Evolutionary conservation across 768 basidiomycete genomes (phyloP), one percentile per base, ranked within the genome.

Genomic region (Leucogyrophana mollusca): DNA sequence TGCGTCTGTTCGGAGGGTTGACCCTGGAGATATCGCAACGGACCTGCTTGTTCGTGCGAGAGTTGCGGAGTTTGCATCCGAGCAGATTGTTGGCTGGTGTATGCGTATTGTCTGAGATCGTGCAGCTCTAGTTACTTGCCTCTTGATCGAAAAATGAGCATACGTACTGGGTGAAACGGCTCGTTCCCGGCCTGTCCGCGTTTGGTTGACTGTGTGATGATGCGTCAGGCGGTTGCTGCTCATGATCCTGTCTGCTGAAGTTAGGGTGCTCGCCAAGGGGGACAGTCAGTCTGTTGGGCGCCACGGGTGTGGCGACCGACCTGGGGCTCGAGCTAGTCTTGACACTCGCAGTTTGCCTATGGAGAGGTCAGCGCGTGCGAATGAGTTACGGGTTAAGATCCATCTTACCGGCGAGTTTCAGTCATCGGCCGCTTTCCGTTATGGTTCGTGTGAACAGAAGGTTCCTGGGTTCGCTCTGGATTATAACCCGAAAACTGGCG

Each of bases 341-440:
- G 47, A 50, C 21, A 36, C 56, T 54, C 22, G 49, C 32, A 34
- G 43, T 55, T 50, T 60, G 51, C 47, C 54, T 64, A 41, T 24
- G 34, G 9, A 44, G 3, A 20, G n/a, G n/a, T n/a, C n/a, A n/a
- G n/a, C n/a, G n/a, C n/a, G n/a, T n/a, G n/a, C n/a, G n/a, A n/a
- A n/a, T n/a, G n/a, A n/a, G n/a, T n/a, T n/a, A n/a, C n/a, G n/a
- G n/a, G n/a, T n/a, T 32, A 23, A 18, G 9, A 25, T 34, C 20
- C 23, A 30, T 53, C 75, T 63, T 46, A 80, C 82, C 67, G 64
- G 47, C 67, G 69, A 36, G 56, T 51, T 34, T 75, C 73, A 14
- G 59, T 54, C 72, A 82, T 80, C 44, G 68, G 72, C 14, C 89
- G 81, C 57, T 90, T 91, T 38, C 83, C 80, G 51, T 86, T 86